phyloP scores from a whole-genome alignment of 2,329 filamentous ascomycete genomes.

The Diaporthe destruens region DNA sequence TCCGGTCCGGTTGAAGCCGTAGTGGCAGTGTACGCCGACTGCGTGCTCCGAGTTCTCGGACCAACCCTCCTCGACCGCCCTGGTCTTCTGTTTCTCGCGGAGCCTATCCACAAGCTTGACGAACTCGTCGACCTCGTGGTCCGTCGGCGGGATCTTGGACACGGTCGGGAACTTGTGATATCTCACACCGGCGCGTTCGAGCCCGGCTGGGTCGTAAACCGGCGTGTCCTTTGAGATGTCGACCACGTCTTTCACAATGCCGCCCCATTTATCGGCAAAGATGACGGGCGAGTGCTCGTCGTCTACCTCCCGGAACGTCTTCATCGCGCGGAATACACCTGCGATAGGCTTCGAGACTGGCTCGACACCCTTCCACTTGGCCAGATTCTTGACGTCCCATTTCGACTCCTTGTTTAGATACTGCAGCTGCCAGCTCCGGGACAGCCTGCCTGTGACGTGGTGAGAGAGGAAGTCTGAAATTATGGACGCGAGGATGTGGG shows the following conservation, averaged over 20 bases:
- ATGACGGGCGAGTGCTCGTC: constrained; percentile 80
- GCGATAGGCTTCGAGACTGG: constrained; percentile 85
- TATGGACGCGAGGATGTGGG: constrained; percentile 81
- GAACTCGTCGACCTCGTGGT: constrained; percentile 66
- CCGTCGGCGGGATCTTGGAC: constrained; percentile 85
- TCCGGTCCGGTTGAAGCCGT: constrained; percentile 94
- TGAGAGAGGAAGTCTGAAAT: constrained; percentile 84
- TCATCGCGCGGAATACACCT: constrained; percentile 87
- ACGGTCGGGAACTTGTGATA: constrained; percentile 93
- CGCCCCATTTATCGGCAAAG: constrained; percentile 77
- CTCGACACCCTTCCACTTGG: constrained; percentile 86
- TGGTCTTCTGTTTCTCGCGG: constrained; percentile 64
- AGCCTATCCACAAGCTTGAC: constrained; percentile 70
- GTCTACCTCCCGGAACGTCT: constrained; percentile 92
- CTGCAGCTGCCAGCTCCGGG: constrained; percentile 90
- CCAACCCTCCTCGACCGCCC: constrained; percentile 57
- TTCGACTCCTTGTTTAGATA: constrained; percentile 88
- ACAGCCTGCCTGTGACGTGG: constrained; percentile 82
- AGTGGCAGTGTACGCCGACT: constrained; percentile 93
- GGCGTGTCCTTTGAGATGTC: constrained; percentile 94
- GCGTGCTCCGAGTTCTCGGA: constrained; percentile 56
- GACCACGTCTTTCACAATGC: constrained; percentile 79
- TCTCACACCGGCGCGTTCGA: constrained; percentile 74
- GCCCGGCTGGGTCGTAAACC: constrained; percentile 83
- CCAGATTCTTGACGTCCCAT: constrained; percentile 97